A percentile compares a stretch with the other conserved stretches of the same genome.
phyloP scores from a whole-genome alignment of 2,329 filamentous ascomycete species.

The Orbilia ellipsospora region DNA sequence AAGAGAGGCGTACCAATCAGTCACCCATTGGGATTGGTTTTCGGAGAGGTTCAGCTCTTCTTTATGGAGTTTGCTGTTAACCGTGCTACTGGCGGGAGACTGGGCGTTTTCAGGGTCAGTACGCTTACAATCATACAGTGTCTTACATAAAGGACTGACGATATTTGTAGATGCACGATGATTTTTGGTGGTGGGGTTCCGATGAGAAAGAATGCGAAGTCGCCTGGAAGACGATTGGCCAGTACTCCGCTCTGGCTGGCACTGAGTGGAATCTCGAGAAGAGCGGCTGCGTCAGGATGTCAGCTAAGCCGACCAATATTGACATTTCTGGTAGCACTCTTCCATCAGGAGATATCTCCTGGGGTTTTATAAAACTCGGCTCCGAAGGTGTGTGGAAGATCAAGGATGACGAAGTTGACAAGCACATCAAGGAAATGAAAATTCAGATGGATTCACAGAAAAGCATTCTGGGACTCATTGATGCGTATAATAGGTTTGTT shows the following conservation, averaged over 20 bases:
- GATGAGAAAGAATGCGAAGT: slow-evolving; percentile 66
- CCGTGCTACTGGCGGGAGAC: slow-evolving; percentile 67
- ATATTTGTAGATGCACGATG: slow-evolving; percentile 67
- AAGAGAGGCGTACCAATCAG: slow-evolving; percentile 71
- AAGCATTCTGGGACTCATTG: slow-evolving; percentile 69
- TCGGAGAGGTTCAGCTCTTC: slow-evolving; percentile 72
- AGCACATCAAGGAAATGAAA: slow-evolving; percentile 71
- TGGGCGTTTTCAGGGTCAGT: slow-evolving; percentile 56
- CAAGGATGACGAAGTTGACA: slow-evolving; percentile 70
- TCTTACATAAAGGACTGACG: slow-evolving; percentile 66
- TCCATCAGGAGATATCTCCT: slow-evolving; percentile 68
- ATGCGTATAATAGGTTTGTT: slow-evolving; percentile 68
- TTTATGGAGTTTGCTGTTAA: slow-evolving; percentile 75
- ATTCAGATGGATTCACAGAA: slow-evolving; percentile 70
- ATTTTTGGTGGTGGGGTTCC: slow-evolving; percentile 74
- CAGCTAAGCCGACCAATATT: background rate
- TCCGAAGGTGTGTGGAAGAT: slow-evolving; percentile 70
- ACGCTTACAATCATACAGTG: background rate
- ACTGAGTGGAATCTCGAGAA: slow-evolving; percentile 71
- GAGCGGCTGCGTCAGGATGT: slow-evolving; percentile 64
- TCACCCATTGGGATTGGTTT: slow-evolving; percentile 70
- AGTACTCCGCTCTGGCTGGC: slow-evolving; percentile 69
- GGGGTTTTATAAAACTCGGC: slow-evolving; percentile 72
- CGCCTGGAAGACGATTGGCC: slow-evolving; percentile 71
- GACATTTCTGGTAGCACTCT: slow-evolving; percentile 60